Evolutionary conservation across 2,329 filamentous ascomycete genomes (phyloP).

Genomic region (Penicillium sp.): DNA sequence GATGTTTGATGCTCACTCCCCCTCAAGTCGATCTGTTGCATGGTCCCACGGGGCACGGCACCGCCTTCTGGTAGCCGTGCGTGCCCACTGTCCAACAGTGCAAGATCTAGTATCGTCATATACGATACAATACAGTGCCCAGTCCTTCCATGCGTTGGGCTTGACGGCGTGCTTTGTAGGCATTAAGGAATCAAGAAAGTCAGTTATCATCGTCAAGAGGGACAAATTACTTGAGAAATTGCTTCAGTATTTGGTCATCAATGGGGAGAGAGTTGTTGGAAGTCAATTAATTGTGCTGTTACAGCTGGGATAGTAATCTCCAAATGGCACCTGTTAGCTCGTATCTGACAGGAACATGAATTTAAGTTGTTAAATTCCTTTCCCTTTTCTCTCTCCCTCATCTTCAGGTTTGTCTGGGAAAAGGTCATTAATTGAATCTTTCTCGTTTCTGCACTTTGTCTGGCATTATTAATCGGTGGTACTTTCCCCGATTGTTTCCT

Average conservation of each 20-base stretch:
- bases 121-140: slow-evolving; percentile 2
- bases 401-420: slow-evolving; percentile 15
- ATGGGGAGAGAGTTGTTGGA: neutral
- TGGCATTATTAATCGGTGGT: slow-evolving; percentile 8
- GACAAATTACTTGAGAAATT: neutral
- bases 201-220: neutral
- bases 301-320: neutral
- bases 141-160: neutral
- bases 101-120: neutral
- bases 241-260: too few species aligned
- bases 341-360: slow-evolving; percentile 6
- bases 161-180: neutral
- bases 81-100: slow-evolving; percentile 1
- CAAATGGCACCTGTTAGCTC: slow-evolving; percentile 10
- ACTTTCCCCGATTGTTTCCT: neutral
- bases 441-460: neutral
- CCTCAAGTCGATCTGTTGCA: neutral
- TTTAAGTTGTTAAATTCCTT: neutral
- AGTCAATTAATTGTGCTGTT: neutral
- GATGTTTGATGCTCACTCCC: neutral
- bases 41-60: slow-evolving; percentile 15
- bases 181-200: neutral
- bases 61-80: slow-evolving; percentile 1
- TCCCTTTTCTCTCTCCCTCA: slow-evolving; percentile 17
- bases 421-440: neutral